These are phyloP conservation scores for Ceratocystis harringtonii DNA, from an alignment of 2,329 filamentous ascomycete species.

Conservation along the genomic window DNA sequence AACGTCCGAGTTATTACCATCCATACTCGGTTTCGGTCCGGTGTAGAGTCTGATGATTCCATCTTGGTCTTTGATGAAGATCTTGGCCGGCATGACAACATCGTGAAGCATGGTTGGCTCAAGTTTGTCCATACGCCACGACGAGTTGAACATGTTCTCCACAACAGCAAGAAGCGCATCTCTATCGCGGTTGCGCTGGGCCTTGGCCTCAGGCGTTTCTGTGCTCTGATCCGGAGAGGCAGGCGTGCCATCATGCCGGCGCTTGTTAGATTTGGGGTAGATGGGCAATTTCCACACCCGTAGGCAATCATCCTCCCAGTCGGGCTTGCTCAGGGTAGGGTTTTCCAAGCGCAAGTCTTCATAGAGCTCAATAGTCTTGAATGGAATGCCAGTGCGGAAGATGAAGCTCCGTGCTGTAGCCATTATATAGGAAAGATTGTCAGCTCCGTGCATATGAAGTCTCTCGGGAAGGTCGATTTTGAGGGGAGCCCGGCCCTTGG, in stretches of 20 bases:
- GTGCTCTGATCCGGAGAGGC: constrained; percentile 1
- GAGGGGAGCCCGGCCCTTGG: constrained; percentile 26
- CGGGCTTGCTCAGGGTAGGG: constrained; percentile 34
- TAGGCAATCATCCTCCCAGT: constrained; percentile 62
- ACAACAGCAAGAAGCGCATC: constrained; percentile 20
- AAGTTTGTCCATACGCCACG: constrained; percentile 57
- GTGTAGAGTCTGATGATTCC: constrained; percentile 54
- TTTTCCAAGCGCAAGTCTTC: constrained; percentile 26
- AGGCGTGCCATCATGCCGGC: constrained; percentile 14
- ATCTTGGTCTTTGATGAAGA: constrained; percentile 53
- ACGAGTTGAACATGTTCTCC: constrained; percentile 24
- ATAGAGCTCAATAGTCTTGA: constrained; percentile 55
- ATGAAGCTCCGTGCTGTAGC: constrained; percentile 76
- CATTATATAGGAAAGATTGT: constrained; percentile 64
- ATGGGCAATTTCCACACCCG: constrained; percentile 73
- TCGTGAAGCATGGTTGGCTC: constrained; percentile 49
- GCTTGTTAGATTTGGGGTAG: constrained; percentile 23
- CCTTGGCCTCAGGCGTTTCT: constrained; percentile 8
- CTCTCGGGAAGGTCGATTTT: constrained; percentile 21
- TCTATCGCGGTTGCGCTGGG: constrained; percentile 17
- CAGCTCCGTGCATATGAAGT: constrained; percentile 60
- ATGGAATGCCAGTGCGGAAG: constrained; percentile 65
- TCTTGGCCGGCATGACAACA: constrained; percentile 50
- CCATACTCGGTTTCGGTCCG: constrained; percentile 43
- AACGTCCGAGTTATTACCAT: constrained; percentile 25